Conservation (phyloP, 108 stramenopile species). For the Pseudonitzschia multistriata region DNA sequence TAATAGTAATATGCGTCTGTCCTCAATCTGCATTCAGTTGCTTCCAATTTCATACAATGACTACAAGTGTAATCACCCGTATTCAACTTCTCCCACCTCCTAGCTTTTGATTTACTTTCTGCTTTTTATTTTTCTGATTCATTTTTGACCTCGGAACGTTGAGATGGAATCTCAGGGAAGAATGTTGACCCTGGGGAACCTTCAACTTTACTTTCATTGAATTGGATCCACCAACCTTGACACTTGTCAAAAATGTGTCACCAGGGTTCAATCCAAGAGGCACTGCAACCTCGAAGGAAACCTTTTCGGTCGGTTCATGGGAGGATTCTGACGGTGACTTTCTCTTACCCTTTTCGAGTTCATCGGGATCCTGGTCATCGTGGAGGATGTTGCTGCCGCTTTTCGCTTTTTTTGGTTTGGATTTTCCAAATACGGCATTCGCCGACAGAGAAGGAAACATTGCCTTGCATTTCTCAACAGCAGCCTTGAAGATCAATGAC, state of each 20-base stretch:
- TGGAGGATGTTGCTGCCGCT: conserved; percentile 6
- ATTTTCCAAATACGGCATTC: conserved; percentile 4
- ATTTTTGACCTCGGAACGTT: conserved; percentile 7
- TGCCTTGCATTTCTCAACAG: conserved; percentile 32
- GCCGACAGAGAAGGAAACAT: conserved; percentile 43
- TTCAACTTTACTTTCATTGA: conserved; percentile 51
- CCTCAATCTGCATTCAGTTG: too few species aligned
- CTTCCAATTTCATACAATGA: too few species aligned
- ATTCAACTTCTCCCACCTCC: background rate
- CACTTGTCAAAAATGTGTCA: conserved; percentile 46
- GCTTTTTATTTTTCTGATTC: background rate
- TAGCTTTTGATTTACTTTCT: background rate
- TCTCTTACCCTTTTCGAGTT: background rate
- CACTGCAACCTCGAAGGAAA: conserved; percentile 44
- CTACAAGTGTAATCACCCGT: too few species aligned
- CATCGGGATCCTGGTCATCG: conserved; percentile 12
- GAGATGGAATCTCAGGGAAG: conserved; percentile 39
- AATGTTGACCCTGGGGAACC: conserved; percentile 36
- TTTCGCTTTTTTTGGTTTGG: conserved; percentile 25
- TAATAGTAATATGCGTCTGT: too few species aligned
- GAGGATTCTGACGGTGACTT: background rate
- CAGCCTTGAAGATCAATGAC: conserved; percentile 27
- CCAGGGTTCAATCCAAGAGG: conserved; percentile 42
- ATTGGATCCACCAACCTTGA: conserved; percentile 32
- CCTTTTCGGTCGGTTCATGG: background rate